Base-by-base conservation (phyloP, 1,139 yeast genomes). In the Wickerhamomyces sp. region DNA sequence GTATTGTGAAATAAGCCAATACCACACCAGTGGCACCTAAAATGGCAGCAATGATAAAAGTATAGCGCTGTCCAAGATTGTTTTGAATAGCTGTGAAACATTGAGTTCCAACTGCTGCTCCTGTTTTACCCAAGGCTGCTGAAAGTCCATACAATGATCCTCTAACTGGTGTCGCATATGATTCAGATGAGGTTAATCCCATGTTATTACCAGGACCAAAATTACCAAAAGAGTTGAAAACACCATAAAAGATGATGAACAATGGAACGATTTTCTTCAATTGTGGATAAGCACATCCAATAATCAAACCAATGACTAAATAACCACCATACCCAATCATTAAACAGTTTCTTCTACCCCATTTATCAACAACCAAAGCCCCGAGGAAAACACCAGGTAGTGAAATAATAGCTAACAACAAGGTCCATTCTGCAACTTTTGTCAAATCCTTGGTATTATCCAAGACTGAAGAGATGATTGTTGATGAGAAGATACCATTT, bases 161-260 rank as follows among this genome's bases (percentile, higher is more conserved):
- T 64, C 93, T 73, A 40, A 85, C 76, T 15, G 88, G 86, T 11
- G 91, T 83, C 27, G 93, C 89, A 58, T 73, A 85, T 3, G 79
- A 72, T 62, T 85, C 93, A 32, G 85, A 76, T 10, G 88, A 75
- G 5, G 77, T 68, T 46, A 85, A 71, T 10, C 93, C 93, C 73
- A 84, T 69, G 72, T 78, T 78, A 60, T 84, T 76, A 53, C 93
- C 93, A 5, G 93, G 93, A 5, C 94, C 93, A 55, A 83, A 68
- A 63, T 84, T 84, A 56, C 90, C 90, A 51, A 69, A 61, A 5
- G 76, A 72, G 65, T 72, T 73, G 75, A 80, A 75, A 30, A 79
- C 61, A 31, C 84, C 85, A 59, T 79, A 80, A 57, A 80, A 76
- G 43, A 80, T 63, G 43, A 80, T 74, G 61, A 80, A 80, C 29